Percentiles rank a stretch among this genome's conserved stretches.
Conservation (phyloP, 345 rosid species). For the Ceriops decandra region DNA sequence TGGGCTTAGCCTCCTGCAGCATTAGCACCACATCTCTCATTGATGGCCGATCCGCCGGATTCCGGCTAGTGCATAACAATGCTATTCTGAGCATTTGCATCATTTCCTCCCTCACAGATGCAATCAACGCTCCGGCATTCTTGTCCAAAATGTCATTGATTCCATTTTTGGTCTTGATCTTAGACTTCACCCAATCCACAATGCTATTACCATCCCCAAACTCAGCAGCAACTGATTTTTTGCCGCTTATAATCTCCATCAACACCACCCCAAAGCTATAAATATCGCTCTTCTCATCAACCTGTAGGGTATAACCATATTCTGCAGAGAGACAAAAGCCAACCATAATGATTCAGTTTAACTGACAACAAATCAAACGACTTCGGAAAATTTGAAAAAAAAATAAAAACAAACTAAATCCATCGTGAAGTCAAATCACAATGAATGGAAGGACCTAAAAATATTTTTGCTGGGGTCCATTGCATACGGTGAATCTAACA, state of each 20-base stretch:
- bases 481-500: background rate
- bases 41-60: conserved; percentile 82
- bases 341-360: background rate
- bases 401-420: background rate
- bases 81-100: conserved; percentile 87
- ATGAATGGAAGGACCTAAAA: conserved; percentile 3
- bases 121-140: conserved; percentile 63
- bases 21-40: conserved; percentile 96
- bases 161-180: conserved; percentile 69
- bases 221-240: conserved; percentile 74
- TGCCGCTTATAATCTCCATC: conserved; percentile 77
- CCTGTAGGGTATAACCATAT: conserved; percentile 88
- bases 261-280: conserved; percentile 91
- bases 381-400: background rate
- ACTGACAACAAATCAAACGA: background rate
- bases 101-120: conserved; percentile 79
- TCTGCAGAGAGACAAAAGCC: conserved; percentile 37
- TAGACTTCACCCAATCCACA: conserved; percentile 89
- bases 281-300: conserved; percentile 94
- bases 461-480: conserved; percentile 23
- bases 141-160: conserved; percentile 56
- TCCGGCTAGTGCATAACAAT: conserved; percentile 69
- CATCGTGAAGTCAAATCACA: conserved; percentile 20
- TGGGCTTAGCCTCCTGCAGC: conserved; percentile 89
- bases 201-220: conserved; percentile 96